Evolutionary conservation across 495 filamentous ascomycete genomes (phyloP), one percentile per base, ranked within the genome.

Genomic region (Xylaria castorea): DNA sequence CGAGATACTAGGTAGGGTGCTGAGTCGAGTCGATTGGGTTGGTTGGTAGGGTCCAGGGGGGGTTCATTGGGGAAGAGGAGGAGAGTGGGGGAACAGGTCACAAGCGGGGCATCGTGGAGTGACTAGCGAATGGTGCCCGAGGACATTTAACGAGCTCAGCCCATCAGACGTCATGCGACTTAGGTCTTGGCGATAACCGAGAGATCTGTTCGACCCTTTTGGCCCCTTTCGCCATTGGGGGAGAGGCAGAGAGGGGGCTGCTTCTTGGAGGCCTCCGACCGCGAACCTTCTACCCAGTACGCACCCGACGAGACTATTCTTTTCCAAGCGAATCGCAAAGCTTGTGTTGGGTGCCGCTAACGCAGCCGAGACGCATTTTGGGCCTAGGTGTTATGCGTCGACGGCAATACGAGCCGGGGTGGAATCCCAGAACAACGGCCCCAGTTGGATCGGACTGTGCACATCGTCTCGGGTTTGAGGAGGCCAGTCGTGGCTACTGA

Each of bases 121-220:
- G 63, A 61, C 70, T 67, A 67, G 70, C 70, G 63, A 72, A 72
- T 72, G 62, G 70, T 50, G 63, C 38, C 40, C 50, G 60, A 60
- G 44, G 70, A 50, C 51, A 63, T 30, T 72, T 38, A 32, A 48
- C 51, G 51, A 40, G 68, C 68, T 46, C 68, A 72, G 46, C 34
- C 48, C 70, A 66, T 64, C 38, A 58, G 63, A 72, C 62, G 62
- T 72, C 62, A 72, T 72, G 63, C 70, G 70, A 66, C 62, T 61
- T 50, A n/a, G 22, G 62, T 9, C 62, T 72, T 67, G 62, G 63
- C 63, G 63, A 67, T 66, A 46, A 70, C 57, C 55, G 67, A 61
- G 40, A 62, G 57, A 60, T 48, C 44, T 61, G 1, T 34, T 42
- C 55, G 30, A 48, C 67, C 18, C 53, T 48, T 68, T 38, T 42